Conservation (phyloP, 768 basidiomycete species). For the Termitomyces heimii region DNA sequence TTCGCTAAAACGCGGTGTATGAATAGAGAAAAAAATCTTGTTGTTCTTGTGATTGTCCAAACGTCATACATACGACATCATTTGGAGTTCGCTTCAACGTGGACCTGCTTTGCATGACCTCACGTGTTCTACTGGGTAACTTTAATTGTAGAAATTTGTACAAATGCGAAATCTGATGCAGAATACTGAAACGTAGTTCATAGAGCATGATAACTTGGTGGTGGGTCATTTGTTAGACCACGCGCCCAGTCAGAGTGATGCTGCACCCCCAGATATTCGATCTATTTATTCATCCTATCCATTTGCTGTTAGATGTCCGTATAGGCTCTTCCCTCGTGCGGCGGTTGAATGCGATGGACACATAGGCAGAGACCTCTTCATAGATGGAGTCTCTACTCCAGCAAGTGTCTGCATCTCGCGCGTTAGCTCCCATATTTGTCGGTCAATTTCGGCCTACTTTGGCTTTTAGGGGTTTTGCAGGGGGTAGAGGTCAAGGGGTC, state of each 20-base stretch:
- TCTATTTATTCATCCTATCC: conserved; percentile 8
- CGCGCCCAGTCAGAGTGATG: conserved; percentile 8
- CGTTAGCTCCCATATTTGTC: conserved; percentile 1
- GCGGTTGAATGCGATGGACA: background rate
- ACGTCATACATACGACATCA: too few species aligned
- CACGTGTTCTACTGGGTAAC: too few species aligned
- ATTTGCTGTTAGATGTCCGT: conserved; percentile 7
- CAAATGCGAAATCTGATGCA: too few species aligned
- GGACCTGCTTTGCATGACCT: too few species aligned
- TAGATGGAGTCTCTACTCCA: background rate
- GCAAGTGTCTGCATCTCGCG: conserved; percentile 2
- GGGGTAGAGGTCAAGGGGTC: too few species aligned
- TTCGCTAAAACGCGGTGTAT: too few species aligned
- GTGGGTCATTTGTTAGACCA: conserved; percentile 13
- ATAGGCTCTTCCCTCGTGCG: background rate
- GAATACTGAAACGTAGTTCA: background rate
- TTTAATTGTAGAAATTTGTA: too few species aligned
- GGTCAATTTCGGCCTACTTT: conserved; percentile 6
- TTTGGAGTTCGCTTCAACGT: too few species aligned
- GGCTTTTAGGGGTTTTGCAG: too few species aligned
- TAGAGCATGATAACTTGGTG: conserved; percentile 7
- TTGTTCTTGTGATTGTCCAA: too few species aligned
- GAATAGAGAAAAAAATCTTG: too few species aligned
- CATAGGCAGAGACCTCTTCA: background rate
- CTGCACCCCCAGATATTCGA: conserved; percentile 8